Conservation (phyloP, 306 rosid species). For the Pterocarpus macrocarpus region DNA sequence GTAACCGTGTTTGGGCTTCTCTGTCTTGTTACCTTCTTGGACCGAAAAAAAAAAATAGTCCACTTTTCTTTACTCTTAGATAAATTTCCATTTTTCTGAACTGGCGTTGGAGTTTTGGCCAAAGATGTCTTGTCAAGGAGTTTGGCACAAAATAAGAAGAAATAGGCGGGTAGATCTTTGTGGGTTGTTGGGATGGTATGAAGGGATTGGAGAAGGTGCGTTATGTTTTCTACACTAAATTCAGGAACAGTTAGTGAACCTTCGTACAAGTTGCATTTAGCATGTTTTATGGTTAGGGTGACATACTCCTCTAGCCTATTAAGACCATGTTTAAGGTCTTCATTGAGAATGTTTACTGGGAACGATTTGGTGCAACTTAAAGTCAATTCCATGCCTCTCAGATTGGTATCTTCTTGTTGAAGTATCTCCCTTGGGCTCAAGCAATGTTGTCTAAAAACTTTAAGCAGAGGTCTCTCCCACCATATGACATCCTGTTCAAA, state of each 20-base stretch:
- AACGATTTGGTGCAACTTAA: conserved; percentile 52
- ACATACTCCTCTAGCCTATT: conserved; percentile 53
- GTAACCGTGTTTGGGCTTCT: too few species aligned
- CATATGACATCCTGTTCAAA: conserved; percentile 61
- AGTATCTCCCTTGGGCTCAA: conserved; percentile 48
- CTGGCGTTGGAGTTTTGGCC: background rate
- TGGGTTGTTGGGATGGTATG: conserved; percentile 54
- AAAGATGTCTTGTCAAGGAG: conserved; percentile 52
- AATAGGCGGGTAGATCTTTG: conserved; percentile 59
- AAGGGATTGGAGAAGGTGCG: conserved; percentile 59
- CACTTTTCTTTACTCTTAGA: conserved; percentile 12
- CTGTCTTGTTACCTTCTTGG: too few species aligned
- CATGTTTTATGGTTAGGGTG: conserved; percentile 41
- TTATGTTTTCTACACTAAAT: conserved; percentile 43
- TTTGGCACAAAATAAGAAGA: conserved; percentile 70
- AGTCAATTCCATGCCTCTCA: conserved; percentile 74
- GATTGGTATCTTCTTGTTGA: conserved; percentile 52
- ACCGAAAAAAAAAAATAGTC: background rate
- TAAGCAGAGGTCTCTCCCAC: conserved; percentile 69
- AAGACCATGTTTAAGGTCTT: conserved; percentile 55
- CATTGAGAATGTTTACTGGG: conserved; percentile 49
- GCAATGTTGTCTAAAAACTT: conserved; percentile 20
- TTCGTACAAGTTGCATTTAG: too few species aligned
- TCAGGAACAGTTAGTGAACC: conserved; percentile 63
- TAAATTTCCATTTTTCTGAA: background rate